Base-by-base conservation (phyloP, 805 yeast genomes). In the Ogataea minuta region DNA sequence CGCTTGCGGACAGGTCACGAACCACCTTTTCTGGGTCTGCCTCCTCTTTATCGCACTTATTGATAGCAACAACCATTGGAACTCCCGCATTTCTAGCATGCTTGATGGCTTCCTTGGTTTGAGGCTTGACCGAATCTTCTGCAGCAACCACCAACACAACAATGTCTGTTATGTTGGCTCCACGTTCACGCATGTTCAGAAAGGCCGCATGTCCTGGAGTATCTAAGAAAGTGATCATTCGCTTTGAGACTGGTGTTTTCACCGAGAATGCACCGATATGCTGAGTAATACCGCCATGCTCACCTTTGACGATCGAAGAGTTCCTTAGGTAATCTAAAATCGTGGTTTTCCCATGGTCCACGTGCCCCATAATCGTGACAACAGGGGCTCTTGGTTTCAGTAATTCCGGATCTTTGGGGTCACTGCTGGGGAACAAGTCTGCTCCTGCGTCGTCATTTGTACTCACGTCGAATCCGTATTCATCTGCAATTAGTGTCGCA, bases 191-290 rank as follows among this genome's bases (percentile, higher is more conserved):
- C 96, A 93, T 89, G 54, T 89, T 89, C 48, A 93, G 68, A 57
- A 93, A 93, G 0, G 98, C 98, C 9, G 96, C 95, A 65, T 93
- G 99, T 0, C 99, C 99, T 0, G 99, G 99, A 0, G 99, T 93
- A 61, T 93, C 99, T 45, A 93, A 71, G 49, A 93, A 91, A 0
- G 98, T 91, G 48, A 93, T 86, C 28, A 68, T 68, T 58, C 82
- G 84, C 53, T 82, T 79, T 1, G 93, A 76, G 1, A 74, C 59
- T 0, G 93, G 90, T 0, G 95, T 76, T n/a, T 70, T 68, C 16
- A 91, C 93, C 11, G 91, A 82, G 53, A 93, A 93, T 0, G 99
- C 98, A 60, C 99, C 99, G 41, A 93, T 93, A 59, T 89, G 97
- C 61, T 93, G 99, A 0, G 99, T 93, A 36, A 93, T 93, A 13